Base-by-base conservation (phyloP, 768 basidiomycete genomes). In the Mycena venus region DNA sequence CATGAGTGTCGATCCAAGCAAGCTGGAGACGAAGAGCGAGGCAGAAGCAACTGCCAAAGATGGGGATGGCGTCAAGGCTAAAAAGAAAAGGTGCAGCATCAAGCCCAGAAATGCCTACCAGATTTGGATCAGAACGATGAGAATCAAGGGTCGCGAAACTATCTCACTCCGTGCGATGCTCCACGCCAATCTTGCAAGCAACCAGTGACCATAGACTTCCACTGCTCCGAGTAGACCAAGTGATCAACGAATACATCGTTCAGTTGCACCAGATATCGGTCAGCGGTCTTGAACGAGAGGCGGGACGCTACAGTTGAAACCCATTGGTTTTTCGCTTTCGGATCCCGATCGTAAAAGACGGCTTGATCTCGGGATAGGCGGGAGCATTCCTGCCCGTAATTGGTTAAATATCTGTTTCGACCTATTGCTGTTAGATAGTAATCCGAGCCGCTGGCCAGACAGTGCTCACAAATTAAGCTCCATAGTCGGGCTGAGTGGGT, bases 291-390 rank as follows among this genome's bases (percentile, higher is more conserved):
- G 83, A 92, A 88, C 40, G 90, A 82, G 3, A 89, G 14, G 2
- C 77, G 42, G 32, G 88, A 88, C 8, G 83, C 78, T 19, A 86
- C 7, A 2, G 77, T 75, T 25, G 80, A 84, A 6, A 86, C 47
- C 82, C 84, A 84, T 34, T 79, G 79, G 34, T 85, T 81, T 75
- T 87, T 84, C 1, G 81, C 73, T 17, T 78, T 74, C n/a, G 82
- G 78, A 15, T n/a, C n/a, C n/a, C n/a, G n/a, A n/a, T 84, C 82
- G 17, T 80, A 81, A 19, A 90, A 78, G 74, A 93, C 89, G 14
- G 86, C 79, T 66, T 89, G 88, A 64, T 90, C 85, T 47, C 91
- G 83, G 40, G 87, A 88, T 31, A 94, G 80, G 8, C 93, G 90
- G 36, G 89, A 85, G 44, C 82, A 76, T 66, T 86, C 85, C 79